Evolutionary conservation across 768 basidiomycete species (phyloP).

Genomic region (Leccinum disarticulatum): DNA sequence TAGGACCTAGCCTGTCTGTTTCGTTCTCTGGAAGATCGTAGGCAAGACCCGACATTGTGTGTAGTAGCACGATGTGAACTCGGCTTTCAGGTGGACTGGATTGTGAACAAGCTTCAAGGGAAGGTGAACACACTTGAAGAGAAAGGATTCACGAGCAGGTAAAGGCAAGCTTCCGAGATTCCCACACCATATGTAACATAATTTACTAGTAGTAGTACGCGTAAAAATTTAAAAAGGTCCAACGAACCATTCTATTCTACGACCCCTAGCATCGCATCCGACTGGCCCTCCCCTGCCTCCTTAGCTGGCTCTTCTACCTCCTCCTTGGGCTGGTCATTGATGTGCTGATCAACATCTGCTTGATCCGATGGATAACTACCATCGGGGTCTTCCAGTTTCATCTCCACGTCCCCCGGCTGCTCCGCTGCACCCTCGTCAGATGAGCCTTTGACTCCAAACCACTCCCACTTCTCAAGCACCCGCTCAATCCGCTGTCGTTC

Average conservation of each 20-base stretch:
- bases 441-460: conserved; percentile 33
- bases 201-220: not conserved
- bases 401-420: conserved; percentile 27
- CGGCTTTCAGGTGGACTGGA: not conserved
- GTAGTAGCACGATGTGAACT: not conserved
- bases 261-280: conserved; percentile 20
- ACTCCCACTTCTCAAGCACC: conserved; percentile 65
- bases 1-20: conserved; percentile 9
- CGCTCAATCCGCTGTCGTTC: conserved; percentile 76
- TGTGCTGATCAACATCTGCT: conserved; percentile 6
- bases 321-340: conserved; percentile 5
- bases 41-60: conserved; percentile 31
- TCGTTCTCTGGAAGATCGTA: conserved; percentile 27
- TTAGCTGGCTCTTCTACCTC: conserved; percentile 5
- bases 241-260: conserved; percentile 7
- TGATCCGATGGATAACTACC: conserved; percentile 1
- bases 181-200: conserved; percentile 10
- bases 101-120: not conserved
- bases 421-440: conserved; percentile 1
- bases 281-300: conserved; percentile 2
- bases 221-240: not conserved
- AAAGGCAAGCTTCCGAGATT: conserved; percentile 7
- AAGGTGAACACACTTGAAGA: not conserved
- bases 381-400: conserved; percentile 26
- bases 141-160: conserved; percentile 1